phyloP scores from a whole-genome alignment of 2,329 filamentous ascomycete genomes.

The Fusarium pininemorale region DNA sequence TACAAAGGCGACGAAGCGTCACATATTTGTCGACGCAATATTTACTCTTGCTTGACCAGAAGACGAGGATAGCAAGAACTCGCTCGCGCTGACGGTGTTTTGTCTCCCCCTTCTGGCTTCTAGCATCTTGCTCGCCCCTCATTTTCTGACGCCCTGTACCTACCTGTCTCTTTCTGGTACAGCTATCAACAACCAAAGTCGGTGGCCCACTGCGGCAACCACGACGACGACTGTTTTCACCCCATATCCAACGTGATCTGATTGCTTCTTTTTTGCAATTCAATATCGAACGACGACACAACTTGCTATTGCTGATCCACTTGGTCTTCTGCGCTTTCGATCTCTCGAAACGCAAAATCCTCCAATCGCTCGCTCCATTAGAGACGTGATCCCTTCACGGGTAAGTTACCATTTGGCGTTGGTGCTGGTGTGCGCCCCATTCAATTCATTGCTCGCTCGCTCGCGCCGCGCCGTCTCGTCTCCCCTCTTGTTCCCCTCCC shows the following conservation, averaged over 20 bases:
- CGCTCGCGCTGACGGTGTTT: slow-evolving; percentile 40
- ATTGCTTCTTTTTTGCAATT: slow-evolving; percentile 25
- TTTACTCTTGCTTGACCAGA: slow-evolving; percentile 10
- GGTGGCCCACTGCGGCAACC: slow-evolving; percentile 46
- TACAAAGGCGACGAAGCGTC: slow-evolving; percentile 40
- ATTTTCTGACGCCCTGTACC: slow-evolving; percentile 41
- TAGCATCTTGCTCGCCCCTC: slow-evolving; percentile 24
- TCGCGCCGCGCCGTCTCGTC: slow-evolving; percentile 15
- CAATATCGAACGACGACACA: slow-evolving; percentile 14
- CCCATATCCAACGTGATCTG: slow-evolving; percentile 31
- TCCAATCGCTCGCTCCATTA: slow-evolving; percentile 15
- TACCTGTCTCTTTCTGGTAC: slow-evolving; percentile 38
- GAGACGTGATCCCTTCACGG: slow-evolving; percentile 54
- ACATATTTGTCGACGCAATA: slow-evolving; percentile 31
- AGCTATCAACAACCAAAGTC: slow-evolving; percentile 41
- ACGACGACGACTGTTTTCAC: slow-evolving; percentile 45
- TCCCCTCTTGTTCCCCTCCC: slow-evolving; percentile 34
- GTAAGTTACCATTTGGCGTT: slow-evolving; percentile 43
- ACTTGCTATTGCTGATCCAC: slow-evolving; percentile 15
- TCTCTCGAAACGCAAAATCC: slow-evolving; percentile 27
- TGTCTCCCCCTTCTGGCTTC: slow-evolving; percentile 12
- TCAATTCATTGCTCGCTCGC: slow-evolving; percentile 16
- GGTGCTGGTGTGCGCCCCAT: slow-evolving; percentile 27
- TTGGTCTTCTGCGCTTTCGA: slow-evolving; percentile 20
- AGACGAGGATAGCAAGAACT: slow-evolving; percentile 34